phyloP scores from a whole-genome alignment of 495 filamentous ascomycete species.

The Penicillium egyptiacum region DNA sequence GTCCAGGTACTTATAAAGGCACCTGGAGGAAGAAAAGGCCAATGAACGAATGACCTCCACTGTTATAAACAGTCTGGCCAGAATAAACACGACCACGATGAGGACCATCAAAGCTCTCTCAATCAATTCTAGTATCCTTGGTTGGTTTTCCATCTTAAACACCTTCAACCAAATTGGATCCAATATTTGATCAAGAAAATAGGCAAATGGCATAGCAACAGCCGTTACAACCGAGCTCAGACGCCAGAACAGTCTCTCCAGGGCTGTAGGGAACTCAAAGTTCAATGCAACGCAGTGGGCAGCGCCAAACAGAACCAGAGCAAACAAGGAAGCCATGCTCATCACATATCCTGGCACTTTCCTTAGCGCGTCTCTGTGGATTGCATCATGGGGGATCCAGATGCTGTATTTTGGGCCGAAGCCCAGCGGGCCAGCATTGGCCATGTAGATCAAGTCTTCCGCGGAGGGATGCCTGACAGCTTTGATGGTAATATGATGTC shows the following conservation, averaged over 20 bases:
- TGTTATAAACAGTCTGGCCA: neutral
- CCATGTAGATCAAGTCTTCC: neutral
- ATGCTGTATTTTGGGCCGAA: neutral
- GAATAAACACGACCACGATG: neutral
- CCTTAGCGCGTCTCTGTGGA: neutral
- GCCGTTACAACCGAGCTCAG: neutral
- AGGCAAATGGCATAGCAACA: constrained; percentile 1
- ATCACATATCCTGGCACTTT: neutral
- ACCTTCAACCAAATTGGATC: neutral
- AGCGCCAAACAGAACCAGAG: neutral
- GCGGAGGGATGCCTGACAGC: neutral
- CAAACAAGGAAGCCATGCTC: neutral
- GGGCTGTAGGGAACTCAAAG: constrained; percentile 1
- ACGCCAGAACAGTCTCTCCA: constrained; percentile 4
- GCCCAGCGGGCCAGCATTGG: neutral
- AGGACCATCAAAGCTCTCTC: neutral
- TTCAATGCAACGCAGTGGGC: constrained; percentile 6
- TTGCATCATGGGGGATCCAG: neutral
- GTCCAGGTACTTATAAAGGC: neutral
- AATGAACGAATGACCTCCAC: constrained; percentile 5
- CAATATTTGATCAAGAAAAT: neutral
- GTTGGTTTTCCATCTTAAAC: neutral
- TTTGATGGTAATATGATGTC: constrained; percentile 1
- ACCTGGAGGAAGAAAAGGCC: neutral
- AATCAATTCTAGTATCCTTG: neutral